Base-by-base conservation (phyloP, 139 green algal species). In the Mychonastes homosphaera region DNA sequence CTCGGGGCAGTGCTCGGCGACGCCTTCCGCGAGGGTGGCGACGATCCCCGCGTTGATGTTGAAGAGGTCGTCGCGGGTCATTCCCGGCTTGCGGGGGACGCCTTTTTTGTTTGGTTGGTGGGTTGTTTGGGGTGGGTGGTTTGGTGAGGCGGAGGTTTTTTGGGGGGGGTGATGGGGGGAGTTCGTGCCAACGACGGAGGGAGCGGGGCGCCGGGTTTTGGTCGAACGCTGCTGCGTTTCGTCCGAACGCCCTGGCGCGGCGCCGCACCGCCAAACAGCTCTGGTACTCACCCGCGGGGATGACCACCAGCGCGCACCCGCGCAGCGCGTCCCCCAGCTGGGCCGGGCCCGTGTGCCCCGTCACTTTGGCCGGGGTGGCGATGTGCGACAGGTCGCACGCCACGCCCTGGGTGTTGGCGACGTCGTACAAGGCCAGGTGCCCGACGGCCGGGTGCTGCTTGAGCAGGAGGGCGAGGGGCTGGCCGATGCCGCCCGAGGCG, bases 41-140 rank as follows among this genome's bases (percentile, higher is more conserved):
- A 99, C 92, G 53, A 99, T 99, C 55, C 86, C 80, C 2, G 91
- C 92, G 64, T 99, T 99, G 76, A 96, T 97, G 71, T 95, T 91
- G 85, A 98, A 98, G 15, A 98, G 79, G 68, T 98, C 92, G 64
- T 98, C 92, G 26, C 92, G 83, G 6, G 92, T 97, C 92, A 98
- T 98, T 70, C 92, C 92, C 16, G 92, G 92, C 79, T 98, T 98
- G 54, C 92, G 82, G 2, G 92, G 92, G 10, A 95, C 82, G 40
- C 87, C 85, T 71, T 74, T 67, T 47, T 12, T 39, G 6, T 18
- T 23, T 26, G 32, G 46, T n/a, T 23, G 18, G 45, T 52, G 21
- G n/a, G n/a, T 52, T n/a, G 21, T 13, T 26, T 51, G 44, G 7
- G 8, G 44, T n/a, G n/a, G n/a, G n/a, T n/a, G n/a, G n/a, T 44